A percentile compares a stretch with the other conserved stretches of the same genome.
Conservation (phyloP, 2,329 filamentous ascomycete genomes). For the Cladosporium sp. region DNA sequence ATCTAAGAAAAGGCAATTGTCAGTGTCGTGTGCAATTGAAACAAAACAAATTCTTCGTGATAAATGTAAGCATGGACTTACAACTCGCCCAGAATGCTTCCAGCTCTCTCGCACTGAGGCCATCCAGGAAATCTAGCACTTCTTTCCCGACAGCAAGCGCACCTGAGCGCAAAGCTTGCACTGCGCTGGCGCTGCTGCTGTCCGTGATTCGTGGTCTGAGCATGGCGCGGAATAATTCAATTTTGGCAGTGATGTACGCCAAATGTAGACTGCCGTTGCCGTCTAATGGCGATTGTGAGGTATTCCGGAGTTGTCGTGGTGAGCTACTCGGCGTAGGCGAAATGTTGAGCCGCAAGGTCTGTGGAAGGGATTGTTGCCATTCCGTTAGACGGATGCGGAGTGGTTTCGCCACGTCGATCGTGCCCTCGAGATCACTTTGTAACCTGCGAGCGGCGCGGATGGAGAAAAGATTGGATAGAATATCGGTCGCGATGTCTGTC, state of each 20-base stretch:
- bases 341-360: constrained; percentile 28
- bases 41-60: too few relatives aligned
- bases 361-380: constrained; percentile 52
- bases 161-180: constrained; percentile 35
- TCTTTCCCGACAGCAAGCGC: constrained; percentile 35
- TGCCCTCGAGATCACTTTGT: constrained; percentile 45
- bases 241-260: constrained; percentile 54
- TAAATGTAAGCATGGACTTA: too few relatives aligned
- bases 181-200: constrained; percentile 29
- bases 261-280: constrained; percentile 50
- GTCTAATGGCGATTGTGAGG: constrained; percentile 46
- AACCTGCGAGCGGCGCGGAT: constrained; percentile 40
- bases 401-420: constrained; percentile 51
- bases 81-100: constrained; percentile 39
- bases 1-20: too few relatives aligned
- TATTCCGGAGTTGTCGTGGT: constrained; percentile 21
- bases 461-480: constrained; percentile 45
- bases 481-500: constrained; percentile 54
- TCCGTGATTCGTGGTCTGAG: constrained; percentile 43
- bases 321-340: constrained; percentile 12
- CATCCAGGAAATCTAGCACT: constrained; percentile 34
- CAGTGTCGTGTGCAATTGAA: too few relatives aligned
- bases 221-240: constrained; percentile 53
- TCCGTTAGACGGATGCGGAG: constrained; percentile 50
- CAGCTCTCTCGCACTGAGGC: constrained; percentile 32